These are phyloP conservation scores for Lagenidium giganteum DNA, from an alignment of 352 stramenopile species.

Conservation along the genomic window DNA sequence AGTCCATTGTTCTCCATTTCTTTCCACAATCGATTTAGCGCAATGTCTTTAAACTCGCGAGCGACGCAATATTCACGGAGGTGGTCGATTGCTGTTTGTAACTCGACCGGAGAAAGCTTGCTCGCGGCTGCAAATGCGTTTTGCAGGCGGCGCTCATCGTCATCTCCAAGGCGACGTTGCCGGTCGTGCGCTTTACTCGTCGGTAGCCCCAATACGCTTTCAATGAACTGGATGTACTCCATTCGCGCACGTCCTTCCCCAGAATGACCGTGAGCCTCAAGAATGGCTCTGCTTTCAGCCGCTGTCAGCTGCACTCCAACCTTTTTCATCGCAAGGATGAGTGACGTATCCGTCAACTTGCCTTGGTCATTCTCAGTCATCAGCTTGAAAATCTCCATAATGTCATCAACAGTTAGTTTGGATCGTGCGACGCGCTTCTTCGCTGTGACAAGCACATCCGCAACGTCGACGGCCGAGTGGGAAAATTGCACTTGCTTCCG, in stretches of 20 bases:
- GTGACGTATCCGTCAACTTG: conserved; percentile 11
- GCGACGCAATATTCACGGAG: conserved; percentile 56
- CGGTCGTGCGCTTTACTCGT: conserved; percentile 4
- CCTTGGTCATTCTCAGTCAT: conserved; percentile 14
- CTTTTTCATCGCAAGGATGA: conserved; percentile 25
- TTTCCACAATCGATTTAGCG: conserved; percentile 29
- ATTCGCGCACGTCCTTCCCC: conserved; percentile 16
- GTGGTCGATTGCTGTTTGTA: conserved; percentile 23
- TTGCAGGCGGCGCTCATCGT: conserved; percentile 27
- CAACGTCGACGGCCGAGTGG: too few relatives aligned
- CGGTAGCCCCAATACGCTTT: conserved; percentile 8
- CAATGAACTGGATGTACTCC: conserved; percentile 18
- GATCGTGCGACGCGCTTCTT: too few relatives aligned
- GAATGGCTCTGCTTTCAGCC: conserved; percentile 20
- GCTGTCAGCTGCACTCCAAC: conserved; percentile 18
- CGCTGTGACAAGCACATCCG: too few relatives aligned
- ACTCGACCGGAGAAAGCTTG: conserved; percentile 22
- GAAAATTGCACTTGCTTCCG: conserved; percentile 21
- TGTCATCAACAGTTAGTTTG: background rate
- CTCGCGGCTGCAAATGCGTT: conserved; percentile 21
- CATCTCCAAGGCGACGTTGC: conserved; percentile 5
- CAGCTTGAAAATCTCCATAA: conserved; percentile 14
- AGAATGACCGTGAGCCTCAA: conserved; percentile 19
- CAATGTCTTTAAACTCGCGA: conserved; percentile 30
- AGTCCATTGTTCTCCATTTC: conserved; percentile 44